phyloP scores from a whole-genome alignment of 371 early-diverging fungal genomes.

The Lichtheimia hyalospora region DNA sequence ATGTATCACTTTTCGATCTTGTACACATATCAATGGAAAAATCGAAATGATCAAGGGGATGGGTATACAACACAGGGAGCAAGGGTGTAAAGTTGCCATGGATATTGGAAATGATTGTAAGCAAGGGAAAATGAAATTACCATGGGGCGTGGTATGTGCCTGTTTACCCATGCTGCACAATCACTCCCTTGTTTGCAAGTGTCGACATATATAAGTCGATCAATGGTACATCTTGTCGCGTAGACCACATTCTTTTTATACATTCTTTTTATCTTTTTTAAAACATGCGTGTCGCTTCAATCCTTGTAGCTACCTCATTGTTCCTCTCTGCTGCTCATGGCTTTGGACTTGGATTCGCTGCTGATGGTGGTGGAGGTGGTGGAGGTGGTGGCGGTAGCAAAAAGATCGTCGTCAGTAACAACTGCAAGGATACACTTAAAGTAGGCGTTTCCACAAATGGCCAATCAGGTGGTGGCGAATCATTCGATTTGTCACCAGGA shows the following conservation, averaged over 20 bases:
- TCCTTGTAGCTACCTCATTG: neutral
- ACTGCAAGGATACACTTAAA: constrained; percentile 28
- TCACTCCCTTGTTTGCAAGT: too few relatives aligned
- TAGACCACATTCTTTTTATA: neutral
- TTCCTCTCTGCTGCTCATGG: neutral
- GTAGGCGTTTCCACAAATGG: constrained; percentile 47
- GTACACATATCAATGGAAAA: too few relatives aligned
- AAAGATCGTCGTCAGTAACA: constrained; percentile 26
- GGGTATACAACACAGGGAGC: too few relatives aligned
- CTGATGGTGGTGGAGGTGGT: constrained; percentile 3
- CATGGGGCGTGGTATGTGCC: too few relatives aligned
- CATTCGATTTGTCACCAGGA: constrained; percentile 34
- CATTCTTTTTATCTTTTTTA: neutral
- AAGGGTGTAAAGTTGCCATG: too few relatives aligned
- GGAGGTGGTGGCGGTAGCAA: constrained; percentile 17
- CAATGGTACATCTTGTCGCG: neutral
- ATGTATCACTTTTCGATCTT: too few relatives aligned
- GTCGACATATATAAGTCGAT: too few relatives aligned
- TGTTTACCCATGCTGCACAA: too few relatives aligned
- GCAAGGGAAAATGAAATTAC: too few relatives aligned
- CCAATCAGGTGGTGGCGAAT: constrained; percentile 20
- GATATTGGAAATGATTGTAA: too few relatives aligned
- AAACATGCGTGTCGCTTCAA: neutral
- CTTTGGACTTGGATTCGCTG: constrained; percentile 4
- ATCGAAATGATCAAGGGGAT: too few relatives aligned